These are phyloP conservation scores for Eutrema heterophyllum DNA, from an alignment of 345 rosid genomes.

Conservation along the genomic window DNA sequence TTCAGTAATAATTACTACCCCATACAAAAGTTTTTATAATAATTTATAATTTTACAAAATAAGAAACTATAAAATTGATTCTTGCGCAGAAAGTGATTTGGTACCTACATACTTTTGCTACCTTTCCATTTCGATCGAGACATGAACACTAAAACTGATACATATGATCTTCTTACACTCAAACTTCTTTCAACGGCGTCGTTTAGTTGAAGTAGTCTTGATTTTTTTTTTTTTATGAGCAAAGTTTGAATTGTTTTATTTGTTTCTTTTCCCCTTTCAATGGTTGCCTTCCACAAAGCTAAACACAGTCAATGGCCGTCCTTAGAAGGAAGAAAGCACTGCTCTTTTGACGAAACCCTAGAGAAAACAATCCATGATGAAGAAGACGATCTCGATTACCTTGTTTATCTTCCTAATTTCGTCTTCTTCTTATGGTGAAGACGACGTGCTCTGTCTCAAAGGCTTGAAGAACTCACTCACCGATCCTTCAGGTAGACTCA, in stretches of 20 bases:
- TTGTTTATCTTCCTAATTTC: background rate
- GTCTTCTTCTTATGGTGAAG: constrained; percentile 26
- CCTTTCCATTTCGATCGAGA: background rate
- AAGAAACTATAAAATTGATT: background rate
- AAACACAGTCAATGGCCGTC: constrained; percentile 41
- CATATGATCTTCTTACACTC: background rate
- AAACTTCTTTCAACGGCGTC: background rate
- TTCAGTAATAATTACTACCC: background rate
- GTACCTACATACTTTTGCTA: background rate
- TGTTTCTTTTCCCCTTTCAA: constrained; percentile 1
- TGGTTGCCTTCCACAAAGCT: constrained; percentile 28
- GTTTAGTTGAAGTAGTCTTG: background rate
- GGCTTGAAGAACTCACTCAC: constrained; percentile 39
- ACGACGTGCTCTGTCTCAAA: constrained; percentile 52
- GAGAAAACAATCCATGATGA: constrained; percentile 20
- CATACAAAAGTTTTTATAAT: background rate
- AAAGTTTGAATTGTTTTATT: constrained; percentile 16
- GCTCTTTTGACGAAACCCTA: background rate
- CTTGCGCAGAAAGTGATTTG: constrained; percentile 20
- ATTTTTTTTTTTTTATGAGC: no score
- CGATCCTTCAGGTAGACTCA: constrained; percentile 36
- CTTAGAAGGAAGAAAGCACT: background rate
- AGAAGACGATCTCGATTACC: constrained; percentile 28
- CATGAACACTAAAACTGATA: background rate
- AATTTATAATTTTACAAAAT: background rate